Base-by-base conservation (phyloP, 257 asterid species). In the Perilla frutescens region DNA sequence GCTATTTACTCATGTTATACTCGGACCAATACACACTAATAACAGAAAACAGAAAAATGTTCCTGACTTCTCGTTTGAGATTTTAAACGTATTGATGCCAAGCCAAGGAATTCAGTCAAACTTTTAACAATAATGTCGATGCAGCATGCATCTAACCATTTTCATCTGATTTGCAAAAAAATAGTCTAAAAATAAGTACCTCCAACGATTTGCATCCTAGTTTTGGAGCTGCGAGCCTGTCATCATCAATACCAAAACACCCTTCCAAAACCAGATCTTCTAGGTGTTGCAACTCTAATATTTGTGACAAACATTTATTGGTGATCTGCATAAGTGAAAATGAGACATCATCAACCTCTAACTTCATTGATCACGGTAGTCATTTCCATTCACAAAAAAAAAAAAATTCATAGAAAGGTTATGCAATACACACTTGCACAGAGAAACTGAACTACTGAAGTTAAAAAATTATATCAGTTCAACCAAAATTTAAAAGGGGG, bases 191-290 rank as follows among this genome's bases (percentile, higher is more conserved):
- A 68, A 20, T 12, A 20, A 34, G 47, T 84, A 94, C 99, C 97
- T 86, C 80, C 66, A 94, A 74, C 14, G 99, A 85, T 68, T 77
- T 83, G 89, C 88, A 86, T 59, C 94, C 88, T 60, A 74, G 91
- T 70, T 85, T 80, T 76, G 86, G 85, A 62, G 92, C 84, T 12
- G 85, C 81, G 40, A 88, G 88, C 86, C 90, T 68, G 76, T 90
- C 92, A 80, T 92, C 96, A 44, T 91, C 95, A 40, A 94, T 80
- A 44, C 95, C 95, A 59, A 81, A 86, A 81, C 98, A 94, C 13
- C 98, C 96, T 85, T 90, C 96, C 15, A 94, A 83, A 64, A 79
- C 81, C 81, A 94, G 84, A 60, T 88, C 89, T 80, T 94, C 90
- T 40, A 94, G 96, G 76, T 76, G 70, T 78, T 88, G 87, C 84